Evolutionary conservation across 2,329 filamentous ascomycete genomes (phyloP), one percentile per base, ranked within the genome.

Genomic region (Aspergillus versicolor): DNA sequence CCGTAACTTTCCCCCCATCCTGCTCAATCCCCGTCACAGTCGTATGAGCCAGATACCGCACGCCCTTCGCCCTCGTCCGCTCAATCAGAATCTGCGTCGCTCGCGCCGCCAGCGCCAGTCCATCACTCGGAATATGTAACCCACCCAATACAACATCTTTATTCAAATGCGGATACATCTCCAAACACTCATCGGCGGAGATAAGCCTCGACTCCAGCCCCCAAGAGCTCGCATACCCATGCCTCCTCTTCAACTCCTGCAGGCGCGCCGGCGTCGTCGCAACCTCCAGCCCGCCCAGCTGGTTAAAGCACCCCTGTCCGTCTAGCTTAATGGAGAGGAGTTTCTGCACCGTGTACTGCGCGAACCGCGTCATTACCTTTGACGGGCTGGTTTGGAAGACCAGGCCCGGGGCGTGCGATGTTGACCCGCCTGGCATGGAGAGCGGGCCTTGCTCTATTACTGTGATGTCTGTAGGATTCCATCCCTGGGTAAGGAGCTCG

Each of bases 381-480:
- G 67, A 70, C 0, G 66, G 58, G 4, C 82, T 87, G 7, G 83
- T 87, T 66, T 88, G 84, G 63, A 86, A 88, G 0, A 88, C 84
- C 3, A 88, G 77, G 0, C 85, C 85, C 0, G 85, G 85, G 4
- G 85, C 85, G 61, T 88, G 85, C 6, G 84, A 87, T 6, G 85
- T 87, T 27, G 85, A 88, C 44, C 85, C 85, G 24, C 85, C 85
- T 0, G 85, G 85, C 79, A 87, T 82, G 57, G 77, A 73, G 61
- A 88, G 68, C 3, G 85, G 85, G 0, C 85, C 85, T 69, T 88
- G 85, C 61, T 88, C 85, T 60, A 88, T 73, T 49, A 88, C 84
- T 17, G 84, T 87, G 68, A 88, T 84, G 68, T 87, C 72, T 53
- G 69, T 80, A 84, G 43, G 9, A 4, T 5, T 5, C 22, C 85